Conservation (phyloP, 2,329 filamentous ascomycete genomes). For the Juglanconis juglandina region DNA sequence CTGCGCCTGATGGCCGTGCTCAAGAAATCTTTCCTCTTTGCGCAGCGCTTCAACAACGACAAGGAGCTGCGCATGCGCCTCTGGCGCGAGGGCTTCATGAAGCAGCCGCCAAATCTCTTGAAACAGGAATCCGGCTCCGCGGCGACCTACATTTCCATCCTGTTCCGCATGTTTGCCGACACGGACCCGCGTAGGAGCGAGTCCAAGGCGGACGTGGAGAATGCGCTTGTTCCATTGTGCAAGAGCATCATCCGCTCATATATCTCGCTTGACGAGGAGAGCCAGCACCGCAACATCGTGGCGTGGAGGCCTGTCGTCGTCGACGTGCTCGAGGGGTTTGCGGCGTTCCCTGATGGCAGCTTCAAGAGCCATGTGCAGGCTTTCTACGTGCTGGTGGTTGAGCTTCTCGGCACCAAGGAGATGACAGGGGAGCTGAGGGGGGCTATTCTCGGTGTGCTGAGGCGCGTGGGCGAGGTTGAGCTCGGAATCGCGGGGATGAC, state of each 20-base stretch:
- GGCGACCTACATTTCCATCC: constrained; percentile 89
- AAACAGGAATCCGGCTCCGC: constrained; percentile 95
- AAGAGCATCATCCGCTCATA: constrained; percentile 90
- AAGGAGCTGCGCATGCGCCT: constrained; percentile 91
- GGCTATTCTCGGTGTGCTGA: constrained; percentile 72
- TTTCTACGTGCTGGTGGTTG: constrained; percentile 84
- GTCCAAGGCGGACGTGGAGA: constrained; percentile 79
- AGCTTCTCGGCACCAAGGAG: constrained; percentile 72
- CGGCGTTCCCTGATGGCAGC: constrained; percentile 73
- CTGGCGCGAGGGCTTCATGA: constrained; percentile 99
- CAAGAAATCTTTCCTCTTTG: constrained; percentile 95
- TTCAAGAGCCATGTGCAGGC: constrained; percentile 76
- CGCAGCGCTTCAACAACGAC: constrained; percentile 95
- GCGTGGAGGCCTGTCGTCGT: constrained; percentile 98
- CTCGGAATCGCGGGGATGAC: constrained; percentile 54
- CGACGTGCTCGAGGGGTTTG: constrained; percentile 91
- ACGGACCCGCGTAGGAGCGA: constrained; percentile 76
- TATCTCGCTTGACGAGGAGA: constrained; percentile 85
- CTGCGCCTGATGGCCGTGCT: constrained; percentile 88
- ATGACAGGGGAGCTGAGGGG: constrained; percentile 74
- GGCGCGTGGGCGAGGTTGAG: constrained; percentile 76
- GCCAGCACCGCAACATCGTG: constrained; percentile 92
- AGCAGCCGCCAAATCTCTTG: constrained; percentile 92
- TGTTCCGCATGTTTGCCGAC: constrained; percentile 97
- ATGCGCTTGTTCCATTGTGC: constrained; percentile 88